Conservation (phyloP, 1,284 basidiomycete species). For the Flammula alnicola region DNA sequence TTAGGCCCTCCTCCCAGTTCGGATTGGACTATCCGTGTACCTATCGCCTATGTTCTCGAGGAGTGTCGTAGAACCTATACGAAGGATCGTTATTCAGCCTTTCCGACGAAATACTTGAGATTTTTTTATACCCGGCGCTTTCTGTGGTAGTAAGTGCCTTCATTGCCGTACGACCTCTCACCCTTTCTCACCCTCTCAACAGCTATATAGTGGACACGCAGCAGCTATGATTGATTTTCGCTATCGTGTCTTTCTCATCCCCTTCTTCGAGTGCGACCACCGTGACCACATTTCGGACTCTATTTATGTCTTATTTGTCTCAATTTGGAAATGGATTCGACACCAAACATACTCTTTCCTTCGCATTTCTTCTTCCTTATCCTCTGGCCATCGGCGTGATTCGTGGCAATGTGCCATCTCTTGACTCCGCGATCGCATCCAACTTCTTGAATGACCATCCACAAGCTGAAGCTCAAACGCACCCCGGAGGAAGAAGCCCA, state of each 20-base stretch:
- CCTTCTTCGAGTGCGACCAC: background rate
- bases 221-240: too few species aligned
- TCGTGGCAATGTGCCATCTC: background rate
- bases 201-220: too few species aligned
- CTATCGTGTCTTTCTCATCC: too few species aligned
- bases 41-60: conserved; percentile 79
- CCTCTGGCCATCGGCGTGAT: background rate
- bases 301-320: conserved; percentile 18
- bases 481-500: conserved; percentile 71
- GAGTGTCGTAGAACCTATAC: conserved; percentile 60
- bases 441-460: conserved; percentile 42
- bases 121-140: background rate
- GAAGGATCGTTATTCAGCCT: conserved; percentile 32
- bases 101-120: conserved; percentile 27
- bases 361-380: background rate
- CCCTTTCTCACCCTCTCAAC: too few species aligned
- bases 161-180: too few species aligned
- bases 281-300: too few species aligned
- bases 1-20: conserved; percentile 78
- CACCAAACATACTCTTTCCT: conserved; percentile 9
- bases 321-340: conserved; percentile 1
- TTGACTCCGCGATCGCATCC: conserved; percentile 1
- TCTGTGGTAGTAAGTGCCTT: too few species aligned
- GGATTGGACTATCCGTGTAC: conserved; percentile 78
- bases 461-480: conserved; percentile 69